Base-by-base conservation (phyloP, 306 rosid species). In the Sechiopsis laciniata region DNA sequence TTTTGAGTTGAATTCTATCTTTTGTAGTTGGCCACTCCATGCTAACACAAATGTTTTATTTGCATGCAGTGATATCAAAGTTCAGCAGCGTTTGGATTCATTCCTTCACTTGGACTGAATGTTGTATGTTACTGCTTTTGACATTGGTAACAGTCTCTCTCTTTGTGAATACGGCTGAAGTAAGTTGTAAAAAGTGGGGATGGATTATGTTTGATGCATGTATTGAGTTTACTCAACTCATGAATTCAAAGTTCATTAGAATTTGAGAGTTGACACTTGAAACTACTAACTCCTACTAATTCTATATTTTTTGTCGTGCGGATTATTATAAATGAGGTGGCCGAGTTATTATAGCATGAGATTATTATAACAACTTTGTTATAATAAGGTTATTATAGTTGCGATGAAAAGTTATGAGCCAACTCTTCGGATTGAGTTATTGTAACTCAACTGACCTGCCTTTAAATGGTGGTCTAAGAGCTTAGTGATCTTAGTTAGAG, bases 111-210 rank as follows among this genome's bases (percentile, higher is more conserved):
- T 60, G 9, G 37, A 22, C 64, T 58, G 64, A 22, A 58, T 22
- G 35, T 15, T 15, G 20, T 32, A 13, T 13, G 5, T 13, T 61
- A 7, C 5, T 61, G 70, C 24, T 63, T 35, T 16, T 35, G 50
- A 14, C 66, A 26, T 14, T 60, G 66, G 66, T 60, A 21, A 60
- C 66, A 12, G 13, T 60, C 66, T 26, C 66, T 26, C 66, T 60
- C 66, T 29, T n/a, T 60, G 66, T 60, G 15, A 2, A 59, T 20
- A 59, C 17, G 65, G 17, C 19, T 26, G 66, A 60, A 26, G 40
- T 59, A 59, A 60, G 21, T 62, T 15, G 45, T 29, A 62, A 62
- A 5, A 45, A 46, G 12, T 35, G 50, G 69, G 69, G 53, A 64
- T 64, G 52, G 26, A 17, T 40, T 37, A 64, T n/a, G 29, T 19